Percentiles rank a stretch among this genome's conserved stretches.
phyloP scores from a whole-genome alignment of 1,284 basidiomycete genomes.

The Pyrrhoderma noxium region DNA sequence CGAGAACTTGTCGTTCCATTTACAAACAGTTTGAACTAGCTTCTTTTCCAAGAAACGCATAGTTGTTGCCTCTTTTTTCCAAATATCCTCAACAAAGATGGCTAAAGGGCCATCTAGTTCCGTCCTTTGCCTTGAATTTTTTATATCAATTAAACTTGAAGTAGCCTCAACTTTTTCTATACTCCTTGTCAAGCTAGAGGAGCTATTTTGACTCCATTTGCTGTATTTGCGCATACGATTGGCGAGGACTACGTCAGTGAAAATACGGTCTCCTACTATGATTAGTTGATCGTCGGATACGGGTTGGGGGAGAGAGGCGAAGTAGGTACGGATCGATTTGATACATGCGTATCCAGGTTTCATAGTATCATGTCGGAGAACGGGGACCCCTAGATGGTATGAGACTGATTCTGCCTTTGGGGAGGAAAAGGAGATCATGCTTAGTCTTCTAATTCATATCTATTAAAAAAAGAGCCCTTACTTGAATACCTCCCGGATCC shows the following conservation, averaged over 20 bases:
- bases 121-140: background rate
- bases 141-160: slow-evolving; percentile 1
- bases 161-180: slow-evolving; percentile 16
- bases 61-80: slow-evolving; percentile 52
- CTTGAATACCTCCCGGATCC: slow-evolving; percentile 78
- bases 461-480: slow-evolving; percentile 28
- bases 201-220: background rate
- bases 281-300: slow-evolving; percentile 58
- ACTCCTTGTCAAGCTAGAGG: background rate
- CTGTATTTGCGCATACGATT: slow-evolving; percentile 50
- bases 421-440: background rate
- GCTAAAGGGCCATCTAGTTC: slow-evolving; percentile 42
- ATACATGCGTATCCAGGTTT: slow-evolving; percentile 81
- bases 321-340: slow-evolving; percentile 57
- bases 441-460: background rate
- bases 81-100: slow-evolving; percentile 62
- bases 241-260: slow-evolving; percentile 87
- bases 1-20: slow-evolving; percentile 27
- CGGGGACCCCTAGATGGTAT: slow-evolving; percentile 70
- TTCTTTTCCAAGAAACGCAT: slow-evolving; percentile 53
- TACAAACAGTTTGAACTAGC: slow-evolving; percentile 39
- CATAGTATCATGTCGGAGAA: slow-evolving; percentile 68
- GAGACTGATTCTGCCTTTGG: slow-evolving; percentile 80
- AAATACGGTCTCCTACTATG: slow-evolving; percentile 83
- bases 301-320: slow-evolving; percentile 43